Base-by-base conservation (phyloP, 176 grass and related monocot genomes). In the Oryza coarctata region DNA sequence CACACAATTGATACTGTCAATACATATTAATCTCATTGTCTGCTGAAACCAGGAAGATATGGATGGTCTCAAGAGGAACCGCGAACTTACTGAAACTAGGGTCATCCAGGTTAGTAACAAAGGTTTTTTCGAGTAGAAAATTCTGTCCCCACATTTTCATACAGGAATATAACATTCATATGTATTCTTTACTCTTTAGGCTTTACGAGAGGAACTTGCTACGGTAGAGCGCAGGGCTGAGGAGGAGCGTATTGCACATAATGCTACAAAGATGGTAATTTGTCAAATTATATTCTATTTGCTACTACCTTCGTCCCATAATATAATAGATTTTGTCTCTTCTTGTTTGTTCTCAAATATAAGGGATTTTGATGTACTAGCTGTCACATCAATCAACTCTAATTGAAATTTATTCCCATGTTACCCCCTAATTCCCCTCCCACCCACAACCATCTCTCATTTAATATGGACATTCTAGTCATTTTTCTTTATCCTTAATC, bases 191-290 rank as follows among this genome's bases (percentile, higher is more conserved):
- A 58, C 61, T 65, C 50, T 73, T 69, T 82, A 99, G 96, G 96
- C 96, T 78, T 83, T 99, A 76, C 82, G 96, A 31, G 93, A 99
- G 86, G 96, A 99, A 88, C 91, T 99, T 86, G 79, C 91, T 85
- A 93, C 85, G 4, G 78, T 75, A 70, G 96, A 99, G 70, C 85
- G 88, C 47, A 93, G 96, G 84, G 93, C 91, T 85, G 96, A 99
- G 82, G 96, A 99, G 84, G 96, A 99, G 89, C 93, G 89, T 43
- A 79, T 94, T 81, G 91, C 96, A 68, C 96, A 99, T 79, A 95
- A 92, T 94, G 93, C 96, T 76, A 99, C 96, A 52, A 99, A 99
- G 68, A 95, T 99, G 96, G 93, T 89, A 88, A 70, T 86, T 86
- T 38, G 8, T 64, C 55, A 39, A 40, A 70, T 9, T 75, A 50